A percentile compares a stretch with the other conserved stretches of the same genome.
These are phyloP conservation scores for Pleurotus eryngii DNA, from an alignment of 768 basidiomycete genomes.

Conservation along the genomic window DNA sequence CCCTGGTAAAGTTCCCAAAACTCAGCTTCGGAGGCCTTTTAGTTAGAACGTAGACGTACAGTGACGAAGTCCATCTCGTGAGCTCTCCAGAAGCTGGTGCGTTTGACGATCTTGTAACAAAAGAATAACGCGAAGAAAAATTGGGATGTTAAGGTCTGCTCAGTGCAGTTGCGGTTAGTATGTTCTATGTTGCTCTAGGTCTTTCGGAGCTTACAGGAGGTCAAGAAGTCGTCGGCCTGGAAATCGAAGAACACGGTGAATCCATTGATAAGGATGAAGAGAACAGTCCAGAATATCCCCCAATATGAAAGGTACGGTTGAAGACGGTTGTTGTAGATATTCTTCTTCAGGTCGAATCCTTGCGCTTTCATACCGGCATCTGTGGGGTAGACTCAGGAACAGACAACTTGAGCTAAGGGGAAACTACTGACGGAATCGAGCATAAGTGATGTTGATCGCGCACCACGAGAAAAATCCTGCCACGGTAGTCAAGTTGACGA, in stretches of 20 bases:
- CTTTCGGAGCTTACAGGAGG: constrained; percentile 39
- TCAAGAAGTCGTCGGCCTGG: constrained; percentile 49
- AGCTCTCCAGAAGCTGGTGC: constrained; percentile 46
- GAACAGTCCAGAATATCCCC: constrained; percentile 60
- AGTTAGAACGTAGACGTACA: constrained; percentile 29
- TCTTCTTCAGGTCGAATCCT: constrained; percentile 56
- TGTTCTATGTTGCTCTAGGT: too few relatives aligned
- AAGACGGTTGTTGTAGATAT: constrained; percentile 58
- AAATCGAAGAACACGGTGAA: constrained; percentile 65
- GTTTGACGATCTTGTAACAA: constrained; percentile 37
- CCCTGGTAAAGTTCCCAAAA: constrained; percentile 31
- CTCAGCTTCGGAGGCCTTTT: too few relatives aligned
- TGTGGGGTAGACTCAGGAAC: constrained; percentile 14
- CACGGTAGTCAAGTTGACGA: constrained; percentile 63
- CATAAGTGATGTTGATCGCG: constrained; percentile 67
- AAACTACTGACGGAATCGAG: constrained; percentile 54
- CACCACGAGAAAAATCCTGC: constrained; percentile 69
- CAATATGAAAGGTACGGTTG: constrained; percentile 72
- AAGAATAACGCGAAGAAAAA: constrained; percentile 40
- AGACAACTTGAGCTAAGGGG: constrained; percentile 4
- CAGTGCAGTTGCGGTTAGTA: background rate
- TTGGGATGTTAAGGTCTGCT: constrained; percentile 40
- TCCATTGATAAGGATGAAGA: constrained; percentile 56
- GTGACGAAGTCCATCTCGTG: constrained; percentile 70
- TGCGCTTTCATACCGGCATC: constrained; percentile 62